These are phyloP conservation scores for Strobilomyces echinocephalus DNA, from an alignment of 768 basidiomycete species.

Conservation along the genomic window DNA sequence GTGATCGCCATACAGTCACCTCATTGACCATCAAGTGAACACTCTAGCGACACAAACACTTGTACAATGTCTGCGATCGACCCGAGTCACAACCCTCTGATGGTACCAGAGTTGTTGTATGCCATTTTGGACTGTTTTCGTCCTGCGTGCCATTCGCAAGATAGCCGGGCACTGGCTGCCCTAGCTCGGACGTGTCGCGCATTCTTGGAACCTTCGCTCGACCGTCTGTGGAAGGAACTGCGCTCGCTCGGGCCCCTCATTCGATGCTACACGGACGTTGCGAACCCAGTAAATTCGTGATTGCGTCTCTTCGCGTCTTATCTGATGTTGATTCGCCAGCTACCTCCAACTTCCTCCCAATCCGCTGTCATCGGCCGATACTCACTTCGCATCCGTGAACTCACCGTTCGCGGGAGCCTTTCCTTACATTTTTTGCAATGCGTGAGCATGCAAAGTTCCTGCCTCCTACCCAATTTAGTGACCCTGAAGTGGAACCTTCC, in stretches of 20 bases:
- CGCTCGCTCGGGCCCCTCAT: constrained; percentile 11
- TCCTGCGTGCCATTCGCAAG: no score
- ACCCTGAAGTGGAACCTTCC: constrained; percentile 4
- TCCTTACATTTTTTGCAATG: constrained; percentile 3
- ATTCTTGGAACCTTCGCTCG: constrained; percentile 8
- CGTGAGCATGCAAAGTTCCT: background rate
- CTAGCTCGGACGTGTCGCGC: constrained; percentile 9
- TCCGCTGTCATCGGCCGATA: constrained; percentile 3
- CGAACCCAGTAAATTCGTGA: background rate
- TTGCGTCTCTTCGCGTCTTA: background rate
- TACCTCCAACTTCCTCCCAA: background rate
- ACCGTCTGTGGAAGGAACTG: constrained; percentile 8
- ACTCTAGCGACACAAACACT: background rate
- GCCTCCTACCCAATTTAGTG: constrained; percentile 9
- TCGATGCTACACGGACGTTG: constrained; percentile 5
- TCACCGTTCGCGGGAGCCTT: background rate
- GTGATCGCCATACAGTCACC: background rate
- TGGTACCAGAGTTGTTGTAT: no score
- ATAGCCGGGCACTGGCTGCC: no score
- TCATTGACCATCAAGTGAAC: background rate
- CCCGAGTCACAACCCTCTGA: no score
- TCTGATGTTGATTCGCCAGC: constrained; percentile 3
- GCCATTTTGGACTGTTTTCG: no score
- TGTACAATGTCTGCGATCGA: no score
- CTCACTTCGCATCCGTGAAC: constrained; percentile 3